A percentile compares a stretch with the other conserved stretches of the same genome.
Evolutionary conservation across 1,284 basidiomycete genomes (phyloP).

Genomic region (Phenoliferia sp.): DNA sequence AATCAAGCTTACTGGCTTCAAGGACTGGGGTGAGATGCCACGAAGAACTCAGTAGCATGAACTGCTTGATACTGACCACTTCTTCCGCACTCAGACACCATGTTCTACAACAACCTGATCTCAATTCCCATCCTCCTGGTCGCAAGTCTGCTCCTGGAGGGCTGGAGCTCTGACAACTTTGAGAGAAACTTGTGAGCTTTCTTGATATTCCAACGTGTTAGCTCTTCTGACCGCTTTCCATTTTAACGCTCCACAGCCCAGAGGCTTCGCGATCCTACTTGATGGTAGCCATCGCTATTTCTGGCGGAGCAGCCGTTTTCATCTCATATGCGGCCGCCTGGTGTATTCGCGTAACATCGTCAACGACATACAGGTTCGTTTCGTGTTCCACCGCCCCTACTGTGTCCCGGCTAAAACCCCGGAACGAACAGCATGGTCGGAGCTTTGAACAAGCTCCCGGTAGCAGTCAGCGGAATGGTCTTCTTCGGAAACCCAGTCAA

Average conservation of each 20-base stretch:
- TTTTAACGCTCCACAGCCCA: constrained; percentile 55
- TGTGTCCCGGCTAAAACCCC: neutral
- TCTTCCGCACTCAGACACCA: constrained; percentile 50
- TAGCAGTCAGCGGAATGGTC: constrained; percentile 84
- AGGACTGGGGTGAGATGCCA: constrained; percentile 57
- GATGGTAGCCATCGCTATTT: constrained; percentile 85
- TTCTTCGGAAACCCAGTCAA: constrained; percentile 74
- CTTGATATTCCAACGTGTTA: neutral
- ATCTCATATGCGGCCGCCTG: constrained; percentile 99
- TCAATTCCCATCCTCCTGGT: constrained; percentile 79
- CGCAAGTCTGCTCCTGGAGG: constrained; percentile 80
- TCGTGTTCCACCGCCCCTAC: neutral
- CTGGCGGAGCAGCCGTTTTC: constrained; percentile 91
- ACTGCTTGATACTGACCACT: neutral
- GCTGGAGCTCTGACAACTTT: constrained; percentile 81
- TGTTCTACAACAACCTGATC: constrained; percentile 98
- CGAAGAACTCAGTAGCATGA: neutral
- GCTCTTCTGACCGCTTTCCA: neutral
- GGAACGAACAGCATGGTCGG: constrained; percentile 99
- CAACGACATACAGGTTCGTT: constrained; percentile 74
- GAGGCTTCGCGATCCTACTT: constrained; percentile 72
- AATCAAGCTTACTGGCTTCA: constrained; percentile 96
- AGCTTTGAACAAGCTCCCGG: constrained; percentile 95
- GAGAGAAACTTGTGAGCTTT: constrained; percentile 69
- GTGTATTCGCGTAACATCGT: constrained; percentile 94